Conservation (phyloP, 106 monocot species). For the Dactylorhiza incarnata region DNA sequence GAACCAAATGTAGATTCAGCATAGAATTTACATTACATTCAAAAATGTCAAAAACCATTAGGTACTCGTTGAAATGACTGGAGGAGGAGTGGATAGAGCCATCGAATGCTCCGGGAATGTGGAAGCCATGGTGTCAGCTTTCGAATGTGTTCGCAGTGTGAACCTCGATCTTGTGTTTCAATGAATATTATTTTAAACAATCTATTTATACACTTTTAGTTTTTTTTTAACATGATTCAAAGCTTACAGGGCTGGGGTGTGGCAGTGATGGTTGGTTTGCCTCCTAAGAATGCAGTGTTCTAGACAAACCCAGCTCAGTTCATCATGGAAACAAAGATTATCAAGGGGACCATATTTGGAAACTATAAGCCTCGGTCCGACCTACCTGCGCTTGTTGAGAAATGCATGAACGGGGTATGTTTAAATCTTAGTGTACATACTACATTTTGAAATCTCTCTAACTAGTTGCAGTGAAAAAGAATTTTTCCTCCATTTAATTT, state of each 20-base stretch:
- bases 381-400: constrained; percentile 27
- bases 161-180: background rate
- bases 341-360: constrained; percentile 39
- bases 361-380: constrained; percentile 45
- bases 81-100: constrained; percentile 15
- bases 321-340: constrained; percentile 21
- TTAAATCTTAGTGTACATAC: background rate
- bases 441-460: background rate
- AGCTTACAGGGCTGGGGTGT: constrained; percentile 24
- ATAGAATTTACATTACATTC: background rate
- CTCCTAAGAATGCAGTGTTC: constrained; percentile 29
- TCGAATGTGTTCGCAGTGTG: background rate
- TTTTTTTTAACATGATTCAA: background rate
- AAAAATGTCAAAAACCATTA: background rate
- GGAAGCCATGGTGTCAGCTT: background rate
- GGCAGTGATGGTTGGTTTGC: constrained; percentile 36
- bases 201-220: background rate
- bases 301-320: constrained; percentile 23
- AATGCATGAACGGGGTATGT: constrained; percentile 40
- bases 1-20: background rate
- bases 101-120: constrained; percentile 22
- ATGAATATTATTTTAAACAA: background rate
- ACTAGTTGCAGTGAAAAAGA: background rate
- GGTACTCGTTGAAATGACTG: constrained; percentile 5
- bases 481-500: background rate